phyloP scores from a whole-genome alignment of 2,329 filamentous ascomycete species.

The Aureobasidium lini region DNA sequence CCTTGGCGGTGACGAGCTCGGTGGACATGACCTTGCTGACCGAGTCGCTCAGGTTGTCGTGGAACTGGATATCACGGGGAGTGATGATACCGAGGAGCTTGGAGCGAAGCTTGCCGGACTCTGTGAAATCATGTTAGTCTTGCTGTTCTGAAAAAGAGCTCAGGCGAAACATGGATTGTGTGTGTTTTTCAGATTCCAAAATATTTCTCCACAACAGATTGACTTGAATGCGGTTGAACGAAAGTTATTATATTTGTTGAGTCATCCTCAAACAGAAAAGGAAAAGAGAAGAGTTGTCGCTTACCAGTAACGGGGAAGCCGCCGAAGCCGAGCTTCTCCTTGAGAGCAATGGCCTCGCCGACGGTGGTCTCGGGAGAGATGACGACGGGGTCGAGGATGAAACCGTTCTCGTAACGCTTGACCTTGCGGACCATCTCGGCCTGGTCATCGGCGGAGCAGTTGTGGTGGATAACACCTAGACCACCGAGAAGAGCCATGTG shows the following conservation, averaged over 20 bases:
- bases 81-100: slow-evolving; percentile 97
- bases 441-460: slow-evolving; percentile 95
- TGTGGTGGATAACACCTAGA: slow-evolving; percentile 95
- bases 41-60: slow-evolving; percentile 62
- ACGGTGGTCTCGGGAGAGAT: slow-evolving; percentile 83
- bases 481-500: slow-evolving; percentile 87
- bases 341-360: slow-evolving; percentile 81
- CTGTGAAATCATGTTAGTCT: slow-evolving; percentile 41
- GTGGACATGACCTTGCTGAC: slow-evolving; percentile 93
- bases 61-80: slow-evolving; percentile 96
- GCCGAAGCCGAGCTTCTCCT: slow-evolving; percentile 97
- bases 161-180: neutral
- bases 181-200: slow-evolving; percentile 17
- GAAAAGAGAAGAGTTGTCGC: slow-evolving; percentile 32
- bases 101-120: slow-evolving; percentile 84
- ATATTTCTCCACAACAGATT: slow-evolving; percentile 29
- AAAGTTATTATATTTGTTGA: slow-evolving; percentile 85
- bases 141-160: neutral
- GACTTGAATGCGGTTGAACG: slow-evolving; percentile 89
- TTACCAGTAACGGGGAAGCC: slow-evolving; percentile 97
- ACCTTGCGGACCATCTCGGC: slow-evolving; percentile 99
- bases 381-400: slow-evolving; percentile 93
- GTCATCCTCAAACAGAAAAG: slow-evolving; percentile 58
- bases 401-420: slow-evolving; percentile 98
- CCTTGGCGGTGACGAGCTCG: slow-evolving; percentile 78